Evolutionary conservation across 2,329 filamentous ascomycete species (phyloP), one percentile per base, ranked within the genome.

Genomic region (Sclerotinia sclerotiorum): DNA sequence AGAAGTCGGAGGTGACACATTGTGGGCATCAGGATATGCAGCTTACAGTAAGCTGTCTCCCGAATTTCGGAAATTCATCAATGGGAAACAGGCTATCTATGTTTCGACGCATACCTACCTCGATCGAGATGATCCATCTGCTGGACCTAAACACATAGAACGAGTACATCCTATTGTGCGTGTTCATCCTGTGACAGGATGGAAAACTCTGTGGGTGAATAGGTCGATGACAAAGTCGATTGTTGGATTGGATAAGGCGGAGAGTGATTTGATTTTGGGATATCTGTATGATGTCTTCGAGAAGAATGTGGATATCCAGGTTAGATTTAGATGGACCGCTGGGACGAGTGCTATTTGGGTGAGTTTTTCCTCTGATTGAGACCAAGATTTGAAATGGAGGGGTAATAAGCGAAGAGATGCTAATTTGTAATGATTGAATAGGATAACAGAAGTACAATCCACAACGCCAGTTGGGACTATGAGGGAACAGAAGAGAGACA

Each of bases 391-490:
- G 3, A 44, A 7, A 39, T 57, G 54, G 19, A 61, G 29, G 46
- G 35, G 32, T 2, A 17, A 29, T 46, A 39, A 61, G n/a, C 21
- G 46, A 60, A 29, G 6, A 42, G 24, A 13, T 61, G 29, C 44
- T 67, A 39, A 58, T 35, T 8, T 35, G 35, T 10, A 8, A 21
- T 6, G 5, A 42, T 10, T 21, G 10, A 42, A 60, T 32, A 67
- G 65, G 89, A 92, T 74, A 92, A 92, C 73, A 82, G 87, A 51
- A 89, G 91, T 69, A 91, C 90, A 0, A 91, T 91, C 49, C 89
- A 92, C 73, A 91, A 90, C 70, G 89, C 89, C 0, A 88, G 85
- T 73, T 92, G 88, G 88, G 89, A 92, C 72, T 92, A 92, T 74
- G 88, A 85, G 46, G 88, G 88, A 1, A 82, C 80, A 27, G 82